A percentile compares a stretch with the other conserved stretches of the same genome.
Conservation (phyloP, 371 early-diverging fungal genomes). For the Hamiltosporidium magnivora region DNA sequence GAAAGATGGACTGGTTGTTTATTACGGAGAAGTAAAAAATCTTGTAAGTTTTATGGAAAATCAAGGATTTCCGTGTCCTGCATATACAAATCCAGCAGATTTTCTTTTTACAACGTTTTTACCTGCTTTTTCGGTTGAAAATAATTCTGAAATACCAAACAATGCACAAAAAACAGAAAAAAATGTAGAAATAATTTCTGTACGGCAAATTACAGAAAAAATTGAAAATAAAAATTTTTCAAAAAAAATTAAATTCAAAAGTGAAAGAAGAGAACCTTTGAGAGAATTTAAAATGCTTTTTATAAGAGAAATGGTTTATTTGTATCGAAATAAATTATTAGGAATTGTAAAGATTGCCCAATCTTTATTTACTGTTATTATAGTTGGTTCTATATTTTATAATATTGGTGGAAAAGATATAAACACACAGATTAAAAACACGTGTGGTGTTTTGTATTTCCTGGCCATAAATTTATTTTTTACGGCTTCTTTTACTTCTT, state of each 20-base stretch:
- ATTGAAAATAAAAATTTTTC: too few species aligned
- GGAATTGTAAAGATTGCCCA: neutral
- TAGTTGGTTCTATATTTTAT: constrained; percentile 30
- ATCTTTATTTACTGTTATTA: neutral
- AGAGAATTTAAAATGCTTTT: too few species aligned
- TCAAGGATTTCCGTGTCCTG: constrained; percentile 15
- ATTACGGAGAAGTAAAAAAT: constrained; percentile 11
- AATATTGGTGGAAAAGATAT: constrained; percentile 18
- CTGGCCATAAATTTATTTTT: constrained; percentile 25
- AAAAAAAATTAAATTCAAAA: too few species aligned
- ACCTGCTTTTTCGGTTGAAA: too few species aligned
- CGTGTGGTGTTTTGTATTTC: constrained; percentile 25
- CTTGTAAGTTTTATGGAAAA: constrained; percentile 11
- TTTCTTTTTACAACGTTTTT: too few species aligned
- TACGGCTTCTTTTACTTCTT: constrained; percentile 26
- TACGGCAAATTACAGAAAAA: too few species aligned
- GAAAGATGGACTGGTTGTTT: constrained; percentile 20
- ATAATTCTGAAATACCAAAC: too few species aligned
- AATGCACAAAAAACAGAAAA: too few species aligned
- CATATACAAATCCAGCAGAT: constrained; percentile 40
- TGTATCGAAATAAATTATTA: neutral
- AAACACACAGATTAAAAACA: constrained; percentile 24
- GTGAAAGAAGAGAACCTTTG: too few species aligned
- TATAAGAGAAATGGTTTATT: too few species aligned
- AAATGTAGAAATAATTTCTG: too few species aligned